A percentile compares a stretch with the other conserved stretches of the same genome.
Evolutionary conservation across 2,329 filamentous ascomycete species (phyloP).

Genomic region (Botryotinia calthae): DNA sequence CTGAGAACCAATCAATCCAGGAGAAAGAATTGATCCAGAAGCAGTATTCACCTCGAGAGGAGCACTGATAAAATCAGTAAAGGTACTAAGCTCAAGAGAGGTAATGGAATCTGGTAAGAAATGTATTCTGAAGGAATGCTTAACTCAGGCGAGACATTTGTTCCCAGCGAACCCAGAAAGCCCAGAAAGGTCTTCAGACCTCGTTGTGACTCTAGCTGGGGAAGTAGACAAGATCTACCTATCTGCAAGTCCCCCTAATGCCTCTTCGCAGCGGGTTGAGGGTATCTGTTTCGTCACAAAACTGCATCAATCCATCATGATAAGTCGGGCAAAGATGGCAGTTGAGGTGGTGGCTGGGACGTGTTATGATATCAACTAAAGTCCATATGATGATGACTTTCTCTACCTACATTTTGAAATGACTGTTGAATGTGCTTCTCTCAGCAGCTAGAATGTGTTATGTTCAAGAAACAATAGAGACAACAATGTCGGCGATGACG

Average conservation of each 20-base stretch:
- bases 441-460: neutral
- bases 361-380: neutral
- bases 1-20: neutral
- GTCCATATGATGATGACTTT: neutral
- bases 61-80: neutral
- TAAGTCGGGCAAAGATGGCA: neutral
- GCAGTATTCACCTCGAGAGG: neutral
- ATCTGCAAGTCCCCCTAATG: neutral
- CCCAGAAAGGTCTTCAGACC: neutral
- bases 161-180: neutral
- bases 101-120: neutral
- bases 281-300: neutral
- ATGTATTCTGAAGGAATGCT: neutral
- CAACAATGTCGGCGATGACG: neutral
- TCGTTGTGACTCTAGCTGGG: no score
- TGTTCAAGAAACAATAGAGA: neutral
- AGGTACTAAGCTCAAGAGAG: neutral
- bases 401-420: neutral
- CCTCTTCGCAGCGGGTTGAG: no score
- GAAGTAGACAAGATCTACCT: neutral
- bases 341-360: neutral
- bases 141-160: neutral
- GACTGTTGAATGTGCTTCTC: neutral
- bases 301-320: neutral
- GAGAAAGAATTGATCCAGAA: neutral